Conservation (phyloP, 2,329 filamentous ascomycete species). For the Nemania diffusa region DNA sequence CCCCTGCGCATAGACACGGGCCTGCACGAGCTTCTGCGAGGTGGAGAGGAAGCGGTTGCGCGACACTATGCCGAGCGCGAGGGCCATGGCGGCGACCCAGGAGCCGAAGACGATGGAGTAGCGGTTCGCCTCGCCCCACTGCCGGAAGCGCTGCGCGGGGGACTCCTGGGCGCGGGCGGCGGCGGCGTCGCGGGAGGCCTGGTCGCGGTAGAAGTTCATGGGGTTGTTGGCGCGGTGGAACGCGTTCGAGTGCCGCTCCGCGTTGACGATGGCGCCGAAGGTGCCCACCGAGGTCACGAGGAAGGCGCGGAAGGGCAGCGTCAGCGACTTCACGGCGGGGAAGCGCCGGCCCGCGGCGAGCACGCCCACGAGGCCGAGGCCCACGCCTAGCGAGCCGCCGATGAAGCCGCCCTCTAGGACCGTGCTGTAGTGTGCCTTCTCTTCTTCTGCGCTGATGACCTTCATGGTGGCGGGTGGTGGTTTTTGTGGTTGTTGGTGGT, state of each 20-base stretch:
- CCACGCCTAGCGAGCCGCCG: conserved; percentile 76
- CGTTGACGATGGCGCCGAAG: conserved; percentile 87
- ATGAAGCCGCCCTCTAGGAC: conserved; percentile 83
- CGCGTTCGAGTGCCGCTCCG: conserved; percentile 73
- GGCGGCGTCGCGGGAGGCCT: conserved; percentile 65
- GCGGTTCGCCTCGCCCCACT: conserved; percentile 82
- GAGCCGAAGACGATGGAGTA: conserved; percentile 86
- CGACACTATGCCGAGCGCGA: conserved; percentile 79
- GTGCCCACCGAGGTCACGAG: conserved; percentile 84
- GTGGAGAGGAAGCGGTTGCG: conserved; percentile 79
- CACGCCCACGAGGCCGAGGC: conserved; percentile 74
- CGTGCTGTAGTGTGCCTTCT: conserved; percentile 81
- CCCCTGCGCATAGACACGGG: conserved; percentile 92
- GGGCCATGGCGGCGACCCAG: conserved; percentile 83
- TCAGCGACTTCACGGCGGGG: conserved; percentile 81
- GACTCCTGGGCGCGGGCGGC: conserved; percentile 67
- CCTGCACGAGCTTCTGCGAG: conserved; percentile 91
- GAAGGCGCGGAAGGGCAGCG: conserved; percentile 90
- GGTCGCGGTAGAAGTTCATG: conserved; percentile 72
- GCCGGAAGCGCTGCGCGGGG: conserved; percentile 68
- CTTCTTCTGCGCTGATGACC: conserved; percentile 93
- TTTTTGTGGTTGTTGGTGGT: neutral
- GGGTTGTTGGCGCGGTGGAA: conserved; percentile 79
- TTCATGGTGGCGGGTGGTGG: conserved; percentile 74
- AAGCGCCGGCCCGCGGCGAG: conserved; percentile 76